Conservation (phyloP, 2,329 filamentous ascomycete genomes). For the Ilyonectria mors-panacis region DNA sequence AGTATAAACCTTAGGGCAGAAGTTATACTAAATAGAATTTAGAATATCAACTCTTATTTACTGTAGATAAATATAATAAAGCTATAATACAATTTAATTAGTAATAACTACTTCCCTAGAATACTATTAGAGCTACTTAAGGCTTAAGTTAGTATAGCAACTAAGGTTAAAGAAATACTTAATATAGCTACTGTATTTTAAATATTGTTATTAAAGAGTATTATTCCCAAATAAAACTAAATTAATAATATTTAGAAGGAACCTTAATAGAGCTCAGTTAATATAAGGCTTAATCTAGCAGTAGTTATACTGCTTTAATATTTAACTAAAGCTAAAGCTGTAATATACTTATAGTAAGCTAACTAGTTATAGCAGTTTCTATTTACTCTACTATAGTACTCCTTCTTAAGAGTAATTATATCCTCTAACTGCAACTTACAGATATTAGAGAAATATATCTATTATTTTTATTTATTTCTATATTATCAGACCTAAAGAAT, state of each 20-base stretch:
- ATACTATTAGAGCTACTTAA: slow-evolving; percentile 15
- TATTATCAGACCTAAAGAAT: slow-evolving; percentile 1
- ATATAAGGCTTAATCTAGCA: slow-evolving; percentile 26
- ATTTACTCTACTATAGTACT: slow-evolving; percentile 24
- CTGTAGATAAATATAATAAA: slow-evolving; percentile 21
- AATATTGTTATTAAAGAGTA: slow-evolving; percentile 20
- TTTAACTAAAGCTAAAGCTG: slow-evolving; percentile 23
- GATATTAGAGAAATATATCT: slow-evolving; percentile 29
- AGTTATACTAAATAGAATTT: slow-evolving; percentile 7
- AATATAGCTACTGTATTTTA: slow-evolving; percentile 9
- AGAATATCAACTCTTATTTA: slow-evolving; percentile 26
- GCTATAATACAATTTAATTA: slow-evolving; percentile 19
- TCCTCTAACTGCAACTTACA: slow-evolving; percentile 16
- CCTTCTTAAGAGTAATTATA: slow-evolving; percentile 28
- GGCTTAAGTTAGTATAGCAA: slow-evolving; percentile 13
- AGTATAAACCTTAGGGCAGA: slow-evolving; percentile 2
- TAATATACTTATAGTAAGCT: slow-evolving; percentile 7
- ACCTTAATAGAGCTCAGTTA: slow-evolving; percentile 17
- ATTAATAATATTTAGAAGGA: slow-evolving; percentile 17
- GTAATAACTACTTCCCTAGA: neutral
- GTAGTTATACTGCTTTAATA: slow-evolving; percentile 26
- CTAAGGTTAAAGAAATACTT: slow-evolving; percentile 29
- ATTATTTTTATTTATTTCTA: neutral
- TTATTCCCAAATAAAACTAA: slow-evolving; percentile 24
- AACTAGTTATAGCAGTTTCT: slow-evolving; percentile 6